Base-by-base conservation (phyloP, 2,329 filamentous ascomycete genomes). In the Claviceps citrina region DNA sequence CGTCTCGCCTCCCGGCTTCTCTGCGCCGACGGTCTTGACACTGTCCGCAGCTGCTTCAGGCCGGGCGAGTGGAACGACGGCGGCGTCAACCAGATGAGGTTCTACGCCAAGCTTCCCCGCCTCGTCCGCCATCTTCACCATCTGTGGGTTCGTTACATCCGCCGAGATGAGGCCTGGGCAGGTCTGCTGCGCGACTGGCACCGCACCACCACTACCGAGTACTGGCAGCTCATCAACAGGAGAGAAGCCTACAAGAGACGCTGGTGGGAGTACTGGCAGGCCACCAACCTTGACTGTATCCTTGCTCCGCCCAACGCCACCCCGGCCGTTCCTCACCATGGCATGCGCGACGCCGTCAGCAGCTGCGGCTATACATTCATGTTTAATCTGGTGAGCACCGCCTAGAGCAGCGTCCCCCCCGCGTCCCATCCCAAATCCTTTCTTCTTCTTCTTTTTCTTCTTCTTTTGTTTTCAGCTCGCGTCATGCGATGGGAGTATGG, bases 281-380 rank as follows among this genome's bases (percentile, higher is more conserved):
- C 70, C 9, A 70, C 73, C 28, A 66, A 76, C 35, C 63, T 87
- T 47, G 87, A 95, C 59, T 78, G 87, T 47, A 70, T 95, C 48
- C 61, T 95, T 26, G 77, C 81, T 8, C 81, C 83, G n/a, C 85
- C 80, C 0, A 94, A 95, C 56, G 85, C 87, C 0, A 93, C 85
- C 0, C 86, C 87, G 1, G 87, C 87, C 1, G 74, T 93, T 3
- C 86, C 86, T 1, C 86, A 93, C 55, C 75, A 78, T 35, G 86
- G 77, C 0, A 95, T 94, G 85, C 74, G 76, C 48, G 78, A 89
- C 50, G 84, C 84, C 3, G 77, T 91, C 33, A 82, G 81, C 46
- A 84, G 79, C 48, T 95, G 87, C 52, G 86, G 85, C 1, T 95
- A 96, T 54, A 95, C 87, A 0, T 94, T 95, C 56, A 61, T 94